Base-by-base conservation (phyloP, 2,329 filamentous ascomycete species). In the Epichloe aotearoae region DNA sequence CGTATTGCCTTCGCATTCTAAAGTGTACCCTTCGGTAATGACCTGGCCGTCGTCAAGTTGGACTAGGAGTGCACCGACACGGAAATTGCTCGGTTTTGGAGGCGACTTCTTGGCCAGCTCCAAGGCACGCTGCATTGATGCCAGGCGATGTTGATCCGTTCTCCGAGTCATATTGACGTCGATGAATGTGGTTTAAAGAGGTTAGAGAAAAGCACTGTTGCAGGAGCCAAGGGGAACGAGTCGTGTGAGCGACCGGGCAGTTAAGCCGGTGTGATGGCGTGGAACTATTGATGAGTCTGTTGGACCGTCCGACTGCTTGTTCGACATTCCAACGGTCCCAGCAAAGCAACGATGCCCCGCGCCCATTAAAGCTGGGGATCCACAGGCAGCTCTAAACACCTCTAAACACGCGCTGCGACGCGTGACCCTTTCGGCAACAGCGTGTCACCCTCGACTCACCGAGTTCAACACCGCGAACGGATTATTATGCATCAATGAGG, bases 1-100 rank as follows among this genome's bases (percentile, higher is more conserved):
- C 0, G 93, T 97, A 69, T 98, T 98, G 41, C 91, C 93, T 0
- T 82, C 76, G 4, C 90, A 80, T 67, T 98, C 91, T 52, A 96
- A 76, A 0, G 93, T 96, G 70, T 91, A 97, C 50, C 93, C 91
- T 2, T 87, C 86, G 1, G 86, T 79, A 30, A 94, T 73, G 52
- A 94, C 72, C 71, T 74, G 41, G 11, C 51, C 45, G 50, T 50
- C 51, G 33, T 68, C 67, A 14, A 73, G 64, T 52, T 81, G 74
- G 19, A 93, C 75, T 39, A 97, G 75, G n/a, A 95, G 67, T n/a
- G 93, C 93, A 41, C 93, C 93, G 20, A 98, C 90, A 53, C 91
- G 82, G 71, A 89, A 98, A 66, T 97, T 97, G 48, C 88, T 89
- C 2, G 90, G 85, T 60, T 85, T 89, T 30, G 88, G 88, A 2